Conservation (phyloP, 495 filamentous ascomycete species). For the Penicillium maclennaniae region DNA sequence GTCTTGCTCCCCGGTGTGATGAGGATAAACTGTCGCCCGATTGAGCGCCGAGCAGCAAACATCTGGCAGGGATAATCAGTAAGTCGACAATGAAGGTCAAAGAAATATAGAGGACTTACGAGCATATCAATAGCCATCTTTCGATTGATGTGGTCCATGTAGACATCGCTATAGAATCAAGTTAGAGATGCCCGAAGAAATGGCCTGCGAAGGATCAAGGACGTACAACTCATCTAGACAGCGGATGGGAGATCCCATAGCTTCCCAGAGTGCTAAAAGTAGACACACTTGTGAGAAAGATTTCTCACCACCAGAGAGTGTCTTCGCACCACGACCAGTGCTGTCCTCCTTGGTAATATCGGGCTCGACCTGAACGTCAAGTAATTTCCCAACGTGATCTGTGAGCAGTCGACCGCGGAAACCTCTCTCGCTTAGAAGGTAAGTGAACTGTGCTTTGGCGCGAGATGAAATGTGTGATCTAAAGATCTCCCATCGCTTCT, state of each 20-base stretch:
- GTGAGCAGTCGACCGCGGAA: conserved; percentile 79
- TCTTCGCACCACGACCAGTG: conserved; percentile 77
- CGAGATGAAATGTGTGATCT: conserved; percentile 76
- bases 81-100: not conserved
- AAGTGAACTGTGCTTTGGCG: conserved; percentile 80
- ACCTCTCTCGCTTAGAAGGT: conserved; percentile 79
- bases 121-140: conserved; percentile 95
- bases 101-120: conserved; percentile 44
- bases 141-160: conserved; percentile 97
- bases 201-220: not conserved
- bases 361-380: conserved; percentile 77
- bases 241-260: conserved; percentile 91
- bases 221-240: conserved; percentile 92
- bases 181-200: conserved; percentile 17
- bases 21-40: conserved; percentile 90
- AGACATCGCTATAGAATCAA: conserved; percentile 68
- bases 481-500: conserved; percentile 75
- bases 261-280: conserved; percentile 90
- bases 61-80: conserved; percentile 52
- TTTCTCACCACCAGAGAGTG: conserved; percentile 92
- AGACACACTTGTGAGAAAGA: conserved; percentile 96
- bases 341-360: conserved; percentile 67
- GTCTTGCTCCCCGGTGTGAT: conserved; percentile 89
- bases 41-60: conserved; percentile 73
- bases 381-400: conserved; percentile 65